Evolutionary conservation across 2,329 filamentous ascomycete species (phyloP), one percentile per base, ranked within the genome.

Genomic region (Botrytis deweyae): DNA sequence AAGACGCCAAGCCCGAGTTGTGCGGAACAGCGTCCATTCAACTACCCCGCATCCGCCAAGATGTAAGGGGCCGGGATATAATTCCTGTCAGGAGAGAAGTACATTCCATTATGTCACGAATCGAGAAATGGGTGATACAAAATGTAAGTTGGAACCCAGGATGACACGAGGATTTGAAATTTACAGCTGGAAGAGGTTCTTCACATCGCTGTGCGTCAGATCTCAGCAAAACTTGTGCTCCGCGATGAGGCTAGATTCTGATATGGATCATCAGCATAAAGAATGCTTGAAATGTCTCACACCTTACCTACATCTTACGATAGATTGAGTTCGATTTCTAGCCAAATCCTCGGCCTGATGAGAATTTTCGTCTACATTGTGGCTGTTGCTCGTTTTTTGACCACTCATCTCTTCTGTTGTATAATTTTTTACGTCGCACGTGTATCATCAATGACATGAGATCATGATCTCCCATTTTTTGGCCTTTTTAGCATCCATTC

Each of bases 1-100:
- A 22, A 55, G 44, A 59, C 14, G 70, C 70, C 70, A 72, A 72
- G 70, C 38, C 62, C n/a, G 62, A 72, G 62, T 38, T 72, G 36
- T 67, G 62, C 44, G 36, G 49, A 42, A 58, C 10, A 5, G n/a
- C 38, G 36, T 65, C 69, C 61, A 72, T 40, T 42, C 40, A 65
- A 72, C 9, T 67, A 58, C 62, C 70, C 70, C 70, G 38, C 70
- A 65, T 55, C n/a, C 16, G 62, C 70, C 44, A 42, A 72, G 61
- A 42, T 66, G 70, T 38, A 67, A 55, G 62, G 46, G 70, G 40
- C 46, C 29, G 36, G 62, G 46, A 63, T 63, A 40, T 29, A 61
- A 55, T 65, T 72, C 33, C 61, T 72, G 61, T 36, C 22, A 58
- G 22, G 44, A 49, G 58, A 71, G 68, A 63, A 61, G 1, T 55